Evolutionary conservation across 2,329 filamentous ascomycete genomes (phyloP), one percentile per base, ranked within the genome.

Genomic region (Pseudogymnoascus sp.): DNA sequence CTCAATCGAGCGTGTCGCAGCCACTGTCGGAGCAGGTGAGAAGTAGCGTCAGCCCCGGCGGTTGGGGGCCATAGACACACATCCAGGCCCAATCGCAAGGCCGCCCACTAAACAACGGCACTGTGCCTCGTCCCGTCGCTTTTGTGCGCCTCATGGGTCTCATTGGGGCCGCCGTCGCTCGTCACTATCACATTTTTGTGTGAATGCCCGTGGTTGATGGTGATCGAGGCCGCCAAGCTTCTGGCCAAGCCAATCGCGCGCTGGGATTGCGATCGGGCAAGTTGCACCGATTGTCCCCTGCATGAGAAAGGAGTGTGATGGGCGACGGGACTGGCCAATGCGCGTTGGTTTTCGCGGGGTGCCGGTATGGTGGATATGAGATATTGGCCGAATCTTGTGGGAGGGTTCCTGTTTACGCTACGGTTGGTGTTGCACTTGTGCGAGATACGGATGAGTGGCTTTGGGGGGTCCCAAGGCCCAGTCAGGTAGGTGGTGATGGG

Each of bases 251-350:
- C 50, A 56, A 56, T 56, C 29, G 50, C 29, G 17, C 29, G 50
- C 26, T 29, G 10, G 29, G 29, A 56, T 56, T 21, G 50, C 29
- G 29, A 35, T 56, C 50, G 50, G 29, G 50, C 50, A 56, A 35
- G 29, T 56, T 13, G 50, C 50, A 33, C n/a, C 29, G 50, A 56
- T 56, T 7, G 23, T 56, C 50, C 50, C 50, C 50, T 56, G 50
- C 50, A 56, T 56, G 50, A 56, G 29, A 56, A 56, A 19, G 50
- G 29, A 56, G 50, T 56, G 50, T 56, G 50, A 56, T 56, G 17
- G 17, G 10, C 29, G 17, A 33, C 29, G 4, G 29, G 17, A 21
- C 29, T 56, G 17, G 29, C 50, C 29, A 56, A 56, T 56, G 50
- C 50, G 29, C 50, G 50, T 33, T 35, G 50, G 4, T 21, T 35